Conservation (phyloP, 192 early-diverging fungal genomes). For the Backusella mclennaniae region DNA sequence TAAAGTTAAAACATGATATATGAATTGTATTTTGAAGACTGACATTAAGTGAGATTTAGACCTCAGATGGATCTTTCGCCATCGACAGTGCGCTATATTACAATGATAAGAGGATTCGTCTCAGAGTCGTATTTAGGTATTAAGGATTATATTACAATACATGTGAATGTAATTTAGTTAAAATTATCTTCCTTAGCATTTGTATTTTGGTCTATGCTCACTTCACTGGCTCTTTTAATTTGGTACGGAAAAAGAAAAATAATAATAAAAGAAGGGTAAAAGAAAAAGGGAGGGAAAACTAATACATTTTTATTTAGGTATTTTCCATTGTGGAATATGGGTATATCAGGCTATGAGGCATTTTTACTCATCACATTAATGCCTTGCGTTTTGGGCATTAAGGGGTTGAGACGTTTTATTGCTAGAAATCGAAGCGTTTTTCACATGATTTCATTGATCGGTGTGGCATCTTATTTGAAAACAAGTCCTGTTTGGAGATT, state of each 20-base stretch:
- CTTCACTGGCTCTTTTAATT: constrained; percentile 62
- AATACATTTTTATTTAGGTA: constrained; percentile 55
- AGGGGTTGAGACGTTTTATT: constrained; percentile 52
- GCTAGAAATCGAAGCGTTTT: constrained; percentile 51
- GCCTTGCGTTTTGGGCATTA: constrained; percentile 60
- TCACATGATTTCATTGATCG: constrained; percentile 59
- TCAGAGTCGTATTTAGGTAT: constrained; percentile 68
- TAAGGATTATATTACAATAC: not conserved
- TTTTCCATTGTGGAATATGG: constrained; percentile 86
- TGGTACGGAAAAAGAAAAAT: constrained; percentile 11
- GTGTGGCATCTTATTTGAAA: constrained; percentile 61
- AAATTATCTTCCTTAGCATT: constrained; percentile 46
- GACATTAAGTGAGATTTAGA: not conserved
- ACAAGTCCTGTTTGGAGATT: constrained; percentile 57
- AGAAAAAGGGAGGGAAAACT: not conserved
- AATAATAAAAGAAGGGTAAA: not conserved
- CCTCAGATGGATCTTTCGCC: constrained; percentile 22
- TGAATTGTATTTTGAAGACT: not conserved
- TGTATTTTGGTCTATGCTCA: constrained; percentile 80
- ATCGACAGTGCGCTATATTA: constrained; percentile 3
- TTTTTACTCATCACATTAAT: constrained; percentile 64
- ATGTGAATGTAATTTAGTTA: not conserved
- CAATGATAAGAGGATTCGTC: constrained; percentile 40
- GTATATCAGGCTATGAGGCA: constrained; percentile 77
- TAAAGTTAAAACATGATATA: not conserved